Evolutionary conservation across 352 stramenopile species (phyloP).

Genomic region (Phytophthora aleatoria): DNA sequence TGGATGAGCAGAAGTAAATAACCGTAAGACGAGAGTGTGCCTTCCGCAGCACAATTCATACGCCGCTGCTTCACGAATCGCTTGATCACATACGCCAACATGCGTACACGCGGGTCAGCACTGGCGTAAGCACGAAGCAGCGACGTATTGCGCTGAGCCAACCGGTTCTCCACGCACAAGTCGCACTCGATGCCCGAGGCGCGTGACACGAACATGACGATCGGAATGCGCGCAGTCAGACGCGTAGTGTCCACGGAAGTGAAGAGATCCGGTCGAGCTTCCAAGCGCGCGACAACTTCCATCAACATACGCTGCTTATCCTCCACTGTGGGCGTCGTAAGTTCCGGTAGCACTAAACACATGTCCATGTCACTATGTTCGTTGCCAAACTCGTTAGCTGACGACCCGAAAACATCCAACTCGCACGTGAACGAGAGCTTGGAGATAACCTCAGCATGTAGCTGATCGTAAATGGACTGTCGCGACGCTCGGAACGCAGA

Average conservation of each 20-base stretch:
- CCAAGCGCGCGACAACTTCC: conserved; percentile 60
- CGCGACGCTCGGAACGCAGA: conserved; percentile 60
- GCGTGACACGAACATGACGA: conserved; percentile 96
- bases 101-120: conserved; percentile 72
- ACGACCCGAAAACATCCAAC: conserved; percentile 95
- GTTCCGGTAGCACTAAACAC: conserved; percentile 78
- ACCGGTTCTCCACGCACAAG: conserved; percentile 94
- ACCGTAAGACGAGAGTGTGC: conserved; percentile 84
- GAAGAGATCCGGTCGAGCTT: conserved; percentile 70
- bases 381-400: conserved; percentile 96
- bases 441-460: conserved; percentile 63
- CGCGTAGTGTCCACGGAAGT: conserved; percentile 73
- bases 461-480: conserved; percentile 71
- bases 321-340: conserved; percentile 34
- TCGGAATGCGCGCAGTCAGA: conserved; percentile 96
- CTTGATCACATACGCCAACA: conserved; percentile 85
- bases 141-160: conserved; percentile 97
- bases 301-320: conserved; percentile 75
- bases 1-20: conserved; percentile 89
- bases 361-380: conserved; percentile 94
- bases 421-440: conserved; percentile 61
- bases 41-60: conserved; percentile 85
- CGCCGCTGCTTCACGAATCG: conserved; percentile 79
- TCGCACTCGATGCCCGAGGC: conserved; percentile 75
- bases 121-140: conserved; percentile 94